Percentiles rank a stretch among this genome's conserved stretches.
Evolutionary conservation across 2,329 filamentous ascomycete species (phyloP).

Genomic region (Botrytis byssoidea): DNA sequence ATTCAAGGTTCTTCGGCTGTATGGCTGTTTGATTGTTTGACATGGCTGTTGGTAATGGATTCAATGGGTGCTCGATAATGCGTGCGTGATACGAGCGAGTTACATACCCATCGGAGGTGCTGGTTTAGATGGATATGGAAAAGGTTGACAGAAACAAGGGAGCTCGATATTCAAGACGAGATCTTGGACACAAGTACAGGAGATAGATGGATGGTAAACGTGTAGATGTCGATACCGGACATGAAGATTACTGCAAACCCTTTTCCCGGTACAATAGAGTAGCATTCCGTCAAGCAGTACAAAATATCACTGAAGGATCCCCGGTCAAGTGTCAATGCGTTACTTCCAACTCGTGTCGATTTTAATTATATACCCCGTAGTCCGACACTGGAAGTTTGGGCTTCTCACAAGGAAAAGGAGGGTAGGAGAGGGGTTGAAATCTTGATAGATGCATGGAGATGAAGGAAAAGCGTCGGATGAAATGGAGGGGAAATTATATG

Average conservation of each 20-base stretch:
- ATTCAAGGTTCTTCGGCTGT: slow-evolving; percentile 8
- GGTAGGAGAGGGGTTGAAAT: not conserved
- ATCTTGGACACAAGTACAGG: not conserved
- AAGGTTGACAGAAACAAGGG: not conserved
- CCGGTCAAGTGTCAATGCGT: not conserved
- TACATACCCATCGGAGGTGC: not conserved
- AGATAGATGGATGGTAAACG: not conserved
- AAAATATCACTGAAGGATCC: not conserved
- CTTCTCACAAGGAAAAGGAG: not conserved
- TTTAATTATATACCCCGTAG: slow-evolving; percentile 2
- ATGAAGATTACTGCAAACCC: not conserved
- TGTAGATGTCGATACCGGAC: not conserved
- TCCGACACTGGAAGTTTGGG: slow-evolving; percentile 14
- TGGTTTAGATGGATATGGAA: not conserved
- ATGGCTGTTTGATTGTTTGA: not conserved
- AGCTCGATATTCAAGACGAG: not conserved
- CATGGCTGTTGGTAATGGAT: slow-evolving; percentile 23
- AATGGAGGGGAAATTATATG: slow-evolving; percentile 4
- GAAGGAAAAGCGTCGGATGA: not conserved
- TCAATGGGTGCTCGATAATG: slow-evolving; percentile 19
- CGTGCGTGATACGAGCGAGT: slow-evolving; percentile 5
- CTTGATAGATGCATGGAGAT: not conserved
- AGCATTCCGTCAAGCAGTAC: not conserved
- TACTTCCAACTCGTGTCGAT: slow-evolving; percentile 1
- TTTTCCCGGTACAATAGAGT: not conserved